A percentile compares a stretch with the other conserved stretches of the same genome.
Evolutionary conservation across 192 early-diverging fungal genomes (phyloP).

Genomic region (Coemansia sp.): DNA sequence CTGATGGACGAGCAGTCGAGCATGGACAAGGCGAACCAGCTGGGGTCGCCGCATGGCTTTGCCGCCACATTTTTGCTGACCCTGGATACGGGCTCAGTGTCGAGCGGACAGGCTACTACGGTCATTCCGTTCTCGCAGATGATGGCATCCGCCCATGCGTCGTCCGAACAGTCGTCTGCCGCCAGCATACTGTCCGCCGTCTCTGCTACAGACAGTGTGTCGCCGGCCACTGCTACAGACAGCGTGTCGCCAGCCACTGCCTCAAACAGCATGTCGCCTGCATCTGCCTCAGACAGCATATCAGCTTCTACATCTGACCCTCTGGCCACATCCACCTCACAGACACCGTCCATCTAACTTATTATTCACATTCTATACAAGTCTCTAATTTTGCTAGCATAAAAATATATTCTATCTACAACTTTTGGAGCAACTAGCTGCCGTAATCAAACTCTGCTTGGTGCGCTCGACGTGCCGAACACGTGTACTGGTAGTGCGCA

Average conservation of each 20-base stretch:
- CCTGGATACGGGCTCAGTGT: conserved; percentile 25
- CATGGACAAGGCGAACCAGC: not conserved
- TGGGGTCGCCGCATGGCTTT: conserved; percentile 16
- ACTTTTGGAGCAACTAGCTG: not conserved
- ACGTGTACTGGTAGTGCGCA: conserved; percentile 16
- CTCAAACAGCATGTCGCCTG: not conserved
- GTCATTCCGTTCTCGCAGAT: conserved; percentile 39
- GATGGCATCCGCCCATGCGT: conserved; percentile 24
- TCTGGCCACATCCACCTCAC: conserved; percentile 9
- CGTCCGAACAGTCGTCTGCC: not conserved
- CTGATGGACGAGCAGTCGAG: conserved; percentile 1
- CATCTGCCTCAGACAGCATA: not conserved
- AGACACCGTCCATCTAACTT: not conserved
- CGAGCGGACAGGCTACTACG: conserved; percentile 16
- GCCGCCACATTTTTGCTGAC: conserved; percentile 43
- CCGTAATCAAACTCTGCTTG: conserved; percentile 3
- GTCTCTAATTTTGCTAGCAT: too few species aligned
- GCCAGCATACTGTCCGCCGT: not conserved
- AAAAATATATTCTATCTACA: too few species aligned
- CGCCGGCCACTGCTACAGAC: not conserved
- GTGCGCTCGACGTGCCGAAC: conserved; percentile 6
- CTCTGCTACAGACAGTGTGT: too few species aligned
- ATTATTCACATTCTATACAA: not conserved
- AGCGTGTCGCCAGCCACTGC: not conserved
- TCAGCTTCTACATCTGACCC: conserved; percentile 4